A percentile compares a stretch with the other conserved stretches of the same genome.
Evolutionary conservation across 768 basidiomycete genomes (phyloP).

Genomic region (Pleurotus giganteus): DNA sequence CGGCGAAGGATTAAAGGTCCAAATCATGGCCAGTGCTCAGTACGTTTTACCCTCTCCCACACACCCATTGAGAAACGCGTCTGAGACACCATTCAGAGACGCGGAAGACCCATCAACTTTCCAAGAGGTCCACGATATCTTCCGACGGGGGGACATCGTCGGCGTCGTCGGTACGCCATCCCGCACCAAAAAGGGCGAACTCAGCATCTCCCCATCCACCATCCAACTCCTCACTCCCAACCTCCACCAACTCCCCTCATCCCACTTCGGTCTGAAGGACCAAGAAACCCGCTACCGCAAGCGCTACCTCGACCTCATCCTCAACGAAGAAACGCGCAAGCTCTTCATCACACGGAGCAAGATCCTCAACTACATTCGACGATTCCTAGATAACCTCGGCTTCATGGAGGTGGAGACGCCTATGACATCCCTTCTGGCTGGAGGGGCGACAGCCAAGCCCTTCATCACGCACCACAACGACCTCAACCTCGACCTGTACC

Average conservation of each 20-base stretch:
- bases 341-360: conserved; percentile 88
- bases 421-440: conserved; percentile 94
- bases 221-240: conserved; percentile 93
- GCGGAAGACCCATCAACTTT: conserved; percentile 64
- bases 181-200: conserved; percentile 93
- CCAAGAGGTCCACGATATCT: conserved; percentile 70
- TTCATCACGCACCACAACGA: conserved; percentile 99
- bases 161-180: conserved; percentile 88
- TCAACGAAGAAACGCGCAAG: conserved; percentile 85
- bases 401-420: conserved; percentile 99
- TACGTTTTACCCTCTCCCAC: conserved; percentile 32
- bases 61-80: not conserved
- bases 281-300: conserved; percentile 97
- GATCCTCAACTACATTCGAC: conserved; percentile 91
- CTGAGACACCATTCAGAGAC: too few relatives aligned
- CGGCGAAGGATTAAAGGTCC: conserved; percentile 89
- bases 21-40: conserved; percentile 92
- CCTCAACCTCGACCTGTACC: conserved; percentile 92
- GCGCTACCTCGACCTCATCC: conserved; percentile 97
- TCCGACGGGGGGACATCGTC: conserved; percentile 95
- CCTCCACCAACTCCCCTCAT: conserved; percentile 91
- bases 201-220: conserved; percentile 79
- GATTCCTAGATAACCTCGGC: conserved; percentile 84
- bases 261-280: conserved; percentile 94
- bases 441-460: conserved; percentile 98